A percentile compares a stretch with the other conserved stretches of the same genome.
Evolutionary conservation across 1,284 basidiomycete species (phyloP).

Genomic region (Garcileccinum viscosum): DNA sequence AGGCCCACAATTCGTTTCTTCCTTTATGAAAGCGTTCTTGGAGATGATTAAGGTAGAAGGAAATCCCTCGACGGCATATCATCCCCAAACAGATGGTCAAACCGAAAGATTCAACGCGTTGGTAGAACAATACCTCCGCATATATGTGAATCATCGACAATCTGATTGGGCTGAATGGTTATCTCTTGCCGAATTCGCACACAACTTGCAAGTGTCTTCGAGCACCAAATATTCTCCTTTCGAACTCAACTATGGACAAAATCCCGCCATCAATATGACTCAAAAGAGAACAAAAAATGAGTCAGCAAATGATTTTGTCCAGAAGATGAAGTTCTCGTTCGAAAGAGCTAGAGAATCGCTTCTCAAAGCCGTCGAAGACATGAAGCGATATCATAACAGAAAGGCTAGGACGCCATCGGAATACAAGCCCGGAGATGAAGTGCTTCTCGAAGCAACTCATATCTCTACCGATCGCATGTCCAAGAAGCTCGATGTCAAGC

Average conservation of each 20-base stretch:
- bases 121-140: not conserved
- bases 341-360: too few relatives aligned
- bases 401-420: not conserved
- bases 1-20: slow-evolving; percentile 42
- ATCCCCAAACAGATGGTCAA: not conserved
- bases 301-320: not conserved
- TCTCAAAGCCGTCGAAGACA: not conserved
- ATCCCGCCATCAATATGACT: fast-evolving
- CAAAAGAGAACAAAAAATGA: not conserved
- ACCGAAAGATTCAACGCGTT: fast-evolving
- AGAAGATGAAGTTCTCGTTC: too few relatives aligned
- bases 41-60: not conserved
- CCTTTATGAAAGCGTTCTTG: slow-evolving; percentile 39
- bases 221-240: too few relatives aligned
- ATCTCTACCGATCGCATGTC: too few relatives aligned
- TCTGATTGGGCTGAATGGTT: not conserved
- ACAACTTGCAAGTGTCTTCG: too few relatives aligned
- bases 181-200: not conserved
- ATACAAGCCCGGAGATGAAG: not conserved
- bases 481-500: not conserved
- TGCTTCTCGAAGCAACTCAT: not conserved
- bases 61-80: not conserved
- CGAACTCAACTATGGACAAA: not conserved
- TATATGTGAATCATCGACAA: not conserved
- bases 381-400: not conserved